phyloP scores from a whole-genome alignment of 768 basidiomycete genomes.

The Butyriboletus loyo region DNA sequence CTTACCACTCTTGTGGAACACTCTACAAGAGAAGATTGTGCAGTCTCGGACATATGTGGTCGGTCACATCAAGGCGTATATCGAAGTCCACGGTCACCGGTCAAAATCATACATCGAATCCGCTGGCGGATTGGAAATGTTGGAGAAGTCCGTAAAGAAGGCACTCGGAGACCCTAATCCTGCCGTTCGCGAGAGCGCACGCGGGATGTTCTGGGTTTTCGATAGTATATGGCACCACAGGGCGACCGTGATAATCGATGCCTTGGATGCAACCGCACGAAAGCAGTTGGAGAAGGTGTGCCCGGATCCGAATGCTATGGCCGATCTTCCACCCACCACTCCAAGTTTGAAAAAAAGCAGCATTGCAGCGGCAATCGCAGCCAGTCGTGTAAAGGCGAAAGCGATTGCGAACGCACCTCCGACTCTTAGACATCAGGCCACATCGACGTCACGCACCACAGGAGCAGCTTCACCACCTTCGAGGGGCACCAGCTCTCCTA shows the following conservation, averaged over 20 bases:
- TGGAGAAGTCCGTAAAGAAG: constrained; percentile 75
- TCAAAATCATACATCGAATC: constrained; percentile 66
- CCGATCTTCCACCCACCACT: constrained; percentile 47
- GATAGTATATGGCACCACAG: constrained; percentile 71
- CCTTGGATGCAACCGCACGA: constrained; percentile 62
- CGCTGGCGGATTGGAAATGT: constrained; percentile 59
- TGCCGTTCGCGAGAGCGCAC: constrained; percentile 68
- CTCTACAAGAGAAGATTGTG: constrained; percentile 76
- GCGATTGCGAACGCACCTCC: constrained; percentile 82
- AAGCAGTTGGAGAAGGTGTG: constrained; percentile 88
- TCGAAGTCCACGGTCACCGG: constrained; percentile 69
- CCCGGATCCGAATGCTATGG: constrained; percentile 51
- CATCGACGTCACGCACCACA: constrained; percentile 60
- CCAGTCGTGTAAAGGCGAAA: constrained; percentile 85
- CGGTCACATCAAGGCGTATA: constrained; percentile 68
- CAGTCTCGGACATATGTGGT: constrained; percentile 68
- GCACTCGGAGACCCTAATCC: constrained; percentile 78
- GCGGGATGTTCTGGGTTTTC: constrained; percentile 79
- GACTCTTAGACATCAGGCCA: constrained; percentile 76
- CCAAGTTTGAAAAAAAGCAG: constrained; percentile 72
- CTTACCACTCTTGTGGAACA: constrained; percentile 64
- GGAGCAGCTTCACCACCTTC: constrained; percentile 41
- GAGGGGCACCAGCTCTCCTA: constrained; percentile 40
- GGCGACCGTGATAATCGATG: constrained; percentile 59
- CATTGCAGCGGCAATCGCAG: constrained; percentile 83